Evolutionary conservation across 371 early-diverging fungal genomes (phyloP).

Genomic region (Haplosporangium sp.): DNA sequence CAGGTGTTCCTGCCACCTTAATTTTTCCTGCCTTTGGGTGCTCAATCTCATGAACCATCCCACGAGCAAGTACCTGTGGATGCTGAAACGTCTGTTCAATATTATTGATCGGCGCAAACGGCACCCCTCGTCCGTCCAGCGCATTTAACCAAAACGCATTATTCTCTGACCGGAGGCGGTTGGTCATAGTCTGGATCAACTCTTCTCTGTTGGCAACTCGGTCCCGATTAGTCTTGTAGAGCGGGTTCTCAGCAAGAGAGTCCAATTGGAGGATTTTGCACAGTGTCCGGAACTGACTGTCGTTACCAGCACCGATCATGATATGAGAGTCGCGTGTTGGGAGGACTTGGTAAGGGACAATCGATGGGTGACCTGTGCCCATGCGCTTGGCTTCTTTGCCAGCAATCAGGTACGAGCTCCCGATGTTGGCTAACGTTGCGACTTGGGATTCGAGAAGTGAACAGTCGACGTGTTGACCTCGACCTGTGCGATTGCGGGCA

Average conservation of each 20-base stretch:
- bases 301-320: conserved; percentile 92
- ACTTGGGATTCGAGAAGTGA: conserved; percentile 89
- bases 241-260: conserved; percentile 61
- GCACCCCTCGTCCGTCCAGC: conserved; percentile 77
- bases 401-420: conserved; percentile 86
- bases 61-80: conserved; percentile 84
- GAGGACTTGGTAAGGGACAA: conserved; percentile 93
- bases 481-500: conserved; percentile 70
- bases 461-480: conserved; percentile 89
- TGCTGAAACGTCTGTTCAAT: conserved; percentile 87
- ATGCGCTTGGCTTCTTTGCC: conserved; percentile 81
- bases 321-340: conserved; percentile 86
- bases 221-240: conserved; percentile 73
- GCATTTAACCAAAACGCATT: conserved; percentile 73
- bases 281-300: conserved; percentile 81
- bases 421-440: conserved; percentile 90
- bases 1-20: conserved; percentile 81
- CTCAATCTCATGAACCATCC: conserved; percentile 82
- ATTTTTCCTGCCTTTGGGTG: conserved; percentile 87
- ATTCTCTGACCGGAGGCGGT: conserved; percentile 61
- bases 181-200: conserved; percentile 66
- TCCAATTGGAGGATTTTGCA: conserved; percentile 63
- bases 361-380: conserved; percentile 91
- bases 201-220: conserved; percentile 80
- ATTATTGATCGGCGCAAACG: conserved; percentile 90